Evolutionary conservation across 2,329 filamentous ascomycete species (phyloP), one percentile per base, ranked within the genome.

Genomic region (Neopestalotiopsis clavispora): DNA sequence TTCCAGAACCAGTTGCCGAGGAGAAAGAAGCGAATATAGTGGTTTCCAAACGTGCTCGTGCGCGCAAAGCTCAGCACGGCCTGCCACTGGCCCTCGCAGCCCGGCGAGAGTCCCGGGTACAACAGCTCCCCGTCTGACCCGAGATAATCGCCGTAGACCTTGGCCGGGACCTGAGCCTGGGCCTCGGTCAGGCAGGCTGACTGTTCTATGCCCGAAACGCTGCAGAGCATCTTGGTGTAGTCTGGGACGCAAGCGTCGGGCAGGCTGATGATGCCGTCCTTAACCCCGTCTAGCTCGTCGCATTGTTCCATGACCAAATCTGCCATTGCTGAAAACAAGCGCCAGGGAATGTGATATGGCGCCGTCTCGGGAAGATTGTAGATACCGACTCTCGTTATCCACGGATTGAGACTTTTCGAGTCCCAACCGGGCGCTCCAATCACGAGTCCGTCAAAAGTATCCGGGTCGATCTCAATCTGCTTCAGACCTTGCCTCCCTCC

Each of bases 401-500:
- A 82, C 2, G 76, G 77, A 65, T 80, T 79, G 75, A 88, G 71
- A 72, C 86, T 83, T 56, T 77, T 81, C 1, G 81, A 85, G 79
- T 84, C 87, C 84, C 85, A 87, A 0, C 85, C 85, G 38, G 83
- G 75, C 2, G 77, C 76, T 9, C 86, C 86, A 14, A 86, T 84
- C 1, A 90, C 74, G 10, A 87, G 81, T 23, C 88, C 88, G 71
- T 90, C 86, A 68, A 90, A 89, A 71, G 86, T 86, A 6, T 84
- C 82, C 0, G 87, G 87, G 64, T 81, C 87, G 12, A 81, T 76
- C 72, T 89, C 84, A 3, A 84, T 80, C 68, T 86, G 83, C 70
- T 85, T 87, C 10, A 89, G 76, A 2, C 87, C 88, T 76, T 90
- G 87, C 0, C 87, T 79, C 0, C 88, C 88, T 20, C 88, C 88